Percentiles rank a stretch among this genome's conserved stretches.
Conservation (phyloP, 163 green algal genomes). For the Prototheca wickerhamii region DNA sequence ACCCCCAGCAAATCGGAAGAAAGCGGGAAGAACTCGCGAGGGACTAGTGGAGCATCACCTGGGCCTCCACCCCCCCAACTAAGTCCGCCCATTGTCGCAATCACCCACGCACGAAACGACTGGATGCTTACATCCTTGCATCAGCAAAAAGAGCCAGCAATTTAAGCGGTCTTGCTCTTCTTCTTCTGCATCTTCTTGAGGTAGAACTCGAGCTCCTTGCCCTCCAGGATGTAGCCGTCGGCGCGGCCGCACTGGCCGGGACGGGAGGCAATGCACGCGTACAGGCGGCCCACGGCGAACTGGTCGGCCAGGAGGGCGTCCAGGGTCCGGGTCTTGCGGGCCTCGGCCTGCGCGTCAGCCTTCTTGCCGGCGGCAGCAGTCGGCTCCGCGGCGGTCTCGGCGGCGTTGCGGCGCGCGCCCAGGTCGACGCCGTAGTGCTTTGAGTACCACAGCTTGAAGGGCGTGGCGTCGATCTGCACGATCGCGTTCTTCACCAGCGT, state of each 20-base stretch:
- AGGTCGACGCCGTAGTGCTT: conserved; percentile 96
- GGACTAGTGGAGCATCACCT: no score
- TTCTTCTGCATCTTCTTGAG: conserved; percentile 96
- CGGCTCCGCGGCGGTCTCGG: conserved; percentile 37
- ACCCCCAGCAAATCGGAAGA: no score
- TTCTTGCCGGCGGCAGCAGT: conserved; percentile 23
- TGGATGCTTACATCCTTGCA: no score
- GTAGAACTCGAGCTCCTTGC: conserved; percentile 99
- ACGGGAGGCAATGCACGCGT: conserved; percentile 85
- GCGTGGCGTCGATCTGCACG: conserved; percentile 87
- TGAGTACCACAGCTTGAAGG: conserved; percentile 97
- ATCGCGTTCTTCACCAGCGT: conserved; percentile 98
- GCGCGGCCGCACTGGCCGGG: conserved; percentile 85
- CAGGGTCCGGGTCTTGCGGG: conserved; percentile 61
- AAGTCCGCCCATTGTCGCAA: no score
- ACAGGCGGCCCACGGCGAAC: conserved; percentile 85
- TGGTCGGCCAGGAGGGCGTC: conserved; percentile 85
- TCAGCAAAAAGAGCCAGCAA: no score
- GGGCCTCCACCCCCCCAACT: no score
- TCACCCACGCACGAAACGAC: no score
- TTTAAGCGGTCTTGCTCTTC: conserved; percentile 71
- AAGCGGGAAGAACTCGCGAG: no score
- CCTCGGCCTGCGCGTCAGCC: conserved; percentile 71
- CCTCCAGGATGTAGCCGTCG: conserved; percentile 93
- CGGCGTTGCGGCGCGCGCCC: conserved; percentile 50